Evolutionary conservation across 2,329 filamentous ascomycete species (phyloP), one percentile per base, ranked within the genome.

Genomic region (Fusarium miscanthi): DNA sequence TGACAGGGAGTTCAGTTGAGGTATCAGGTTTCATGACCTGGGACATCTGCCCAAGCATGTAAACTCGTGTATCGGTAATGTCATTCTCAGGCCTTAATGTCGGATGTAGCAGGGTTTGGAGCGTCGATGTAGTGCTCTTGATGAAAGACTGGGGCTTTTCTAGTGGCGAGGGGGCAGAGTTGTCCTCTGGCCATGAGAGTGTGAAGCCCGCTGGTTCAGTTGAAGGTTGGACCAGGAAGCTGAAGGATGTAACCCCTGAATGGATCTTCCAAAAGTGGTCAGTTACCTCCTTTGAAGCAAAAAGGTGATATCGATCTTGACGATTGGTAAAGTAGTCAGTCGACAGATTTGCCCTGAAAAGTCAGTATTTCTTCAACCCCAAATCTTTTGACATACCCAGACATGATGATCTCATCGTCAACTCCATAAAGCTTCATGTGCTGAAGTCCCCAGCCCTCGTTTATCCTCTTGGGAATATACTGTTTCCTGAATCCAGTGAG

Each of bases 341-440:
- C 0, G 94, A 97, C 11, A 99, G 84, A 75, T 99, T 99, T 21
- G 96, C 96, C 12, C 86, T 87, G 41, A 23, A 9, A 25, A 41
- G 25, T 80, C 30, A 80, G 75, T 54, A 57, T 23, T 27, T 38
- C 13, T 33, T 33, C 33, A 8, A 8, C 13, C 14, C 33, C 6
- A 13, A 33, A 14, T 16, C 33, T 33, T 33, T 33, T 2, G 21
- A 54, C 56, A 60, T 87, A 94, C 89, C 94, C 95, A 12, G 95
- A 97, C 77, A 99, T 89, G 73, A 99, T 95, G 64, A 99, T 92
- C 81, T 97, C 94, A 78, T 99, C 94, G 77, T 99, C 96, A 27
- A 97, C 85, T 0, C 96, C 96, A 76, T 99, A 99, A 1, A 99
- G 86, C 86, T 99, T 99, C 95, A 99, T 99, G 80, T 99, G 96